phyloP scores from a whole-genome alignment of 331 rosid species.

The Phaseolus coccineus region DNA sequence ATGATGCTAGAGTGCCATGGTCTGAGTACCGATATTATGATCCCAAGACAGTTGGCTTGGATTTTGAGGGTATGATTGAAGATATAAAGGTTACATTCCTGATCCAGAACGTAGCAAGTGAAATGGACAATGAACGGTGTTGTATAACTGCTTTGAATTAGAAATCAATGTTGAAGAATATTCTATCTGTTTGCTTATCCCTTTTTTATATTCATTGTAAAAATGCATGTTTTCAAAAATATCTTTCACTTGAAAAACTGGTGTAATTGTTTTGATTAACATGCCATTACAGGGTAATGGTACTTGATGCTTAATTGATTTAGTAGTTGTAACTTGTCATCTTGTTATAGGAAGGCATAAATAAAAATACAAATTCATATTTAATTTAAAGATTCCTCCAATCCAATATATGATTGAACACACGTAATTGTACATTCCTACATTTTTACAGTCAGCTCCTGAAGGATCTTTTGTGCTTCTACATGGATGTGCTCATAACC shows the following conservation, averaged over 20 bases:
- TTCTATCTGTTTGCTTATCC: not conserved
- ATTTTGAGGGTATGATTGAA: conserved; percentile 91
- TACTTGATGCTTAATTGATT: conserved; percentile 27
- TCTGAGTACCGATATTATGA: conserved; percentile 93
- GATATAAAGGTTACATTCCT: conserved; percentile 77
- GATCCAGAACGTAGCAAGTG: conserved; percentile 29
- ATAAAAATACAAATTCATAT: conserved; percentile 13
- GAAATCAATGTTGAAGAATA: conserved; percentile 1
- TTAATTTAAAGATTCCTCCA: conserved; percentile 23
- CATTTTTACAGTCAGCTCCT: conserved; percentile 73
- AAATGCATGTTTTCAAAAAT: conserved; percentile 14
- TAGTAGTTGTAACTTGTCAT: conserved; percentile 15
- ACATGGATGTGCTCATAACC: conserved; percentile 99
- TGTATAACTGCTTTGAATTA: conserved; percentile 10
- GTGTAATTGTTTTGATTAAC: conserved; percentile 31
- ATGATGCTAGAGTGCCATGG: conserved; percentile 92
- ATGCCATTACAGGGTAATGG: conserved; percentile 16
- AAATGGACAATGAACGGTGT: conserved; percentile 15
- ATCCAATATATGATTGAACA: not conserved
- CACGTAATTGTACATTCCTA: conserved; percentile 38
- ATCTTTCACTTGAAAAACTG: conserved; percentile 14
- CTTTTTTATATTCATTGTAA: not conserved
- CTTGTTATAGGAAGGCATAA: conserved; percentile 18
- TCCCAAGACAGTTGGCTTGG: conserved; percentile 97
- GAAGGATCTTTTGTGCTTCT: conserved; percentile 94